Evolutionary conservation across 371 early-diverging fungal genomes (phyloP).

Genomic region (Dichotomocladium elegans): DNA sequence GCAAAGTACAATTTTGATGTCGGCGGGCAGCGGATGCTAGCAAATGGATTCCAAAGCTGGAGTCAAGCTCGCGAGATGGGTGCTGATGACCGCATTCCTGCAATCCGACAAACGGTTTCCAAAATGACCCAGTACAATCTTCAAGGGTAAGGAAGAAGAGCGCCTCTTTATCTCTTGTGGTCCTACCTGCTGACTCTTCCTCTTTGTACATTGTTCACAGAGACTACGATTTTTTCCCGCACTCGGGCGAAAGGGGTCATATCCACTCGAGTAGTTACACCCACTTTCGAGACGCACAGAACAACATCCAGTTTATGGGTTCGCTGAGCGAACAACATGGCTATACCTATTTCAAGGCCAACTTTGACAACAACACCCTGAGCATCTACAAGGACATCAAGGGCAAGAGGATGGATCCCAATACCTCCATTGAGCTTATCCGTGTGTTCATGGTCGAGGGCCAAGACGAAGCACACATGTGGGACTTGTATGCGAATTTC

Average conservation of each 20-base stretch:
- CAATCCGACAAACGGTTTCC: constrained; percentile 31
- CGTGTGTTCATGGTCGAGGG: constrained; percentile 32
- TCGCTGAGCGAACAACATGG: constrained; percentile 50
- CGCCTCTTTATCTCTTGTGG: neutral
- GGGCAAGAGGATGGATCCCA: constrained; percentile 23
- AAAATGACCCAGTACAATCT: constrained; percentile 37
- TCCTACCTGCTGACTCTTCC: neutral
- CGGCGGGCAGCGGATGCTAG: constrained; percentile 38
- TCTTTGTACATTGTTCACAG: neutral
- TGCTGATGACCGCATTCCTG: constrained; percentile 22
- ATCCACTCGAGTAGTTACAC: constrained; percentile 57
- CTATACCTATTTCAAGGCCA: constrained; percentile 53
- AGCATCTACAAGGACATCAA: constrained; percentile 46
- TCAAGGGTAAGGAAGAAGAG: constrained; percentile 29
- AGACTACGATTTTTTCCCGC: constrained; percentile 51
- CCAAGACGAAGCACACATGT: constrained; percentile 29
- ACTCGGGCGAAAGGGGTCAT: constrained; percentile 46
- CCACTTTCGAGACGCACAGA: constrained; percentile 43
- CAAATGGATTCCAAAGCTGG: constrained; percentile 61
- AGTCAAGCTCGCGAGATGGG: constrained; percentile 40
- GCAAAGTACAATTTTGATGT: constrained; percentile 21
- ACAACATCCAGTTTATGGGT: constrained; percentile 43
- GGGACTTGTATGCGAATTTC: constrained; percentile 46
- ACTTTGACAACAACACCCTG: constrained; percentile 35
- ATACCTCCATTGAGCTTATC: constrained; percentile 24